phyloP scores from a whole-genome alignment of 1,284 basidiomycete genomes.

The Ganoderma resinaceum region DNA sequence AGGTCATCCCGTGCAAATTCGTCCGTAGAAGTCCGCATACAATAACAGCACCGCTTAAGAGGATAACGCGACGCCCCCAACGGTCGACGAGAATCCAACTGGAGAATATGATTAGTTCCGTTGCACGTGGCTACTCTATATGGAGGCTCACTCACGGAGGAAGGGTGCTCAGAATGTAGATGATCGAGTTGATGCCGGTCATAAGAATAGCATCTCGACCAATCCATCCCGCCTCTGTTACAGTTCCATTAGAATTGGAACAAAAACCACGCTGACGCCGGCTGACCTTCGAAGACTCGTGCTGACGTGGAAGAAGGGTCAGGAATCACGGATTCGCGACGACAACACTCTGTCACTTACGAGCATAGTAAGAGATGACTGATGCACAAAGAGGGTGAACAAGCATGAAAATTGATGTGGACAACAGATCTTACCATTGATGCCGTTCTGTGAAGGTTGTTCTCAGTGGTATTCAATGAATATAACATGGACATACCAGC shows the following conservation, averaged over 20 bases:
- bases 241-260: constrained; percentile 22
- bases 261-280: not conserved
- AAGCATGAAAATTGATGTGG: not conserved
- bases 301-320: constrained; percentile 48
- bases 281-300: constrained; percentile 84
- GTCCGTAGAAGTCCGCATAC: constrained; percentile 52
- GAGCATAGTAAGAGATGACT: constrained; percentile 97
- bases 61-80: constrained; percentile 89
- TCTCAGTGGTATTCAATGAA: constrained; percentile 14
- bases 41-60: constrained; percentile 90
- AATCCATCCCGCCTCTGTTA: constrained; percentile 92
- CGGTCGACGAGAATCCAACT: constrained; percentile 97
- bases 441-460: constrained; percentile 71
- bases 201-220: constrained; percentile 97
- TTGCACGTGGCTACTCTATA: not conserved
- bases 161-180: constrained; percentile 86
- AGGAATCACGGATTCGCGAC: not conserved
- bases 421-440: constrained; percentile 68
- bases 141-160: constrained; percentile 67
- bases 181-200: constrained; percentile 94
- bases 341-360: constrained; percentile 51
- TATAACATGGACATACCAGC: constrained; percentile 59
- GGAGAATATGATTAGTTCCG: constrained; percentile 28
- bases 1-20: not conserved
- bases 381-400: constrained; percentile 7